These are phyloP conservation scores for Tanozyma kutaoensis DNA, from an alignment of 805 yeast species.

Conservation along the genomic window DNA sequence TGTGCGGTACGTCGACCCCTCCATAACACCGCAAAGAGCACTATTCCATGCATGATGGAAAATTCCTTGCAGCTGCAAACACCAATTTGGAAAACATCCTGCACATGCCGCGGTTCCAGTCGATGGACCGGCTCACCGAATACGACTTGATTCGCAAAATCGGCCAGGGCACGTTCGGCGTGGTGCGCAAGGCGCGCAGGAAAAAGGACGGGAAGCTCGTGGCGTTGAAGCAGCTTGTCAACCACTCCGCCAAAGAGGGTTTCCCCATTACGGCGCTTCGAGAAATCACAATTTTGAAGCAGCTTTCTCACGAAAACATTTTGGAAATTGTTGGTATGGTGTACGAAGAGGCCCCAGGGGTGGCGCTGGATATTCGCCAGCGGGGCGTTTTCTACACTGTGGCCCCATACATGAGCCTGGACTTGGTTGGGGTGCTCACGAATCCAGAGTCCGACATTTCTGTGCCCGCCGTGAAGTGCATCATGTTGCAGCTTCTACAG, in stretches of 20 bases:
- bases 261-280: slow-evolving; percentile 93
- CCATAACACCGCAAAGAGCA: too few relatives aligned
- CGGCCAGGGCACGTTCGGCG: slow-evolving; percentile 40
- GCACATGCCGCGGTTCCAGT: slow-evolving; percentile 5
- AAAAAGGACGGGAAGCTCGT: slow-evolving; percentile 45
- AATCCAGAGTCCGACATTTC: slow-evolving; percentile 55
- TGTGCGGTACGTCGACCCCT: too few relatives aligned
- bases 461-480: slow-evolving; percentile 66
- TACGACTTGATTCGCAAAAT: slow-evolving; percentile 22
- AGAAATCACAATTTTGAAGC: slow-evolving; percentile 74
- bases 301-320: slow-evolving; percentile 55
- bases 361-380: slow-evolving; percentile 8
- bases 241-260: slow-evolving; percentile 65
- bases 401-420: slow-evolving; percentile 85
- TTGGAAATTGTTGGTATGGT: slow-evolving; percentile 73
- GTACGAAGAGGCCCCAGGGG: slow-evolving; percentile 17
- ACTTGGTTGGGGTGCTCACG: slow-evolving; percentile 78
- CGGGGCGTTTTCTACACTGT: slow-evolving; percentile 65
- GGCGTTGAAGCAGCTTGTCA: slow-evolving; percentile 78
- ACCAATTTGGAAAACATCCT: too few relatives aligned
- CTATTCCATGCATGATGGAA: too few relatives aligned
- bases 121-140: slow-evolving; percentile 18
- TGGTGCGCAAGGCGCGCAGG: slow-evolving; percentile 68
- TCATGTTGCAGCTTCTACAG: slow-evolving; percentile 61
- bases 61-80: too few relatives aligned